Conservation (phyloP, 768 basidiomycete species). For the Kwoniella heveanensis region DNA sequence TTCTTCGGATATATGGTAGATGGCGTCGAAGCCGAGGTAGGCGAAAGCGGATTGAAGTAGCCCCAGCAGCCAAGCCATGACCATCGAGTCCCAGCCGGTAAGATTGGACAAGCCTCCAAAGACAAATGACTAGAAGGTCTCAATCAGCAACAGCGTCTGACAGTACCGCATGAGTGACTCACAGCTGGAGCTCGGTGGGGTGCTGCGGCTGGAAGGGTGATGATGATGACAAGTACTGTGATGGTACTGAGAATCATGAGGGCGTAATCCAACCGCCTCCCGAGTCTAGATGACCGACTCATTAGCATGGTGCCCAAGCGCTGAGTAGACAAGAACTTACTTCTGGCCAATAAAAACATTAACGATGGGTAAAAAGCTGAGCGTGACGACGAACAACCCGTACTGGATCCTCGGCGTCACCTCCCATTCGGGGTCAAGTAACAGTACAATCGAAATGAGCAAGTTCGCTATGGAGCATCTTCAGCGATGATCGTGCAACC, state of each 20-base stretch:
- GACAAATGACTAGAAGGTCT: too few species aligned
- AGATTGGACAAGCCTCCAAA: slow-evolving; percentile 28
- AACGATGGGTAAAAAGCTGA: too few species aligned
- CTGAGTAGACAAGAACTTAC: slow-evolving; percentile 13
- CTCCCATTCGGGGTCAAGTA: slow-evolving; percentile 18
- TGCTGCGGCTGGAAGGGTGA: slow-evolving; percentile 26
- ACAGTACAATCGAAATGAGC: slow-evolving; percentile 6
- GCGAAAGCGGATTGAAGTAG: slow-evolving; percentile 29
- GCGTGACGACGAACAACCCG: slow-evolving; percentile 18
- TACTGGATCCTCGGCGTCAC: slow-evolving; percentile 21
- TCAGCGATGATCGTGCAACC: neutral
- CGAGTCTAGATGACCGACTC: slow-evolving; percentile 1
- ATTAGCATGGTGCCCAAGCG: neutral
- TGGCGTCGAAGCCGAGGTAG: slow-evolving; percentile 36
- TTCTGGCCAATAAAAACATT: too few species aligned
- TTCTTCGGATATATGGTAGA: slow-evolving; percentile 38
- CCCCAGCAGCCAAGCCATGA: slow-evolving; percentile 33
- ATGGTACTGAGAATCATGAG: slow-evolving; percentile 12
- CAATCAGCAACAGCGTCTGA: neutral
- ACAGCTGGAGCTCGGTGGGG: slow-evolving; percentile 22
- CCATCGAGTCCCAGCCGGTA: slow-evolving; percentile 37
- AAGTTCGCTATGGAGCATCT: slow-evolving; percentile 12
- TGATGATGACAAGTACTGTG: slow-evolving; percentile 14
- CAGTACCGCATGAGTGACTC: neutral
- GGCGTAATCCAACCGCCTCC: slow-evolving; percentile 3